Percentiles rank a stretch among this genome's conserved stretches.
Conservation (phyloP, 2,329 filamentous ascomycete genomes). For the Penicillium sp. region DNA sequence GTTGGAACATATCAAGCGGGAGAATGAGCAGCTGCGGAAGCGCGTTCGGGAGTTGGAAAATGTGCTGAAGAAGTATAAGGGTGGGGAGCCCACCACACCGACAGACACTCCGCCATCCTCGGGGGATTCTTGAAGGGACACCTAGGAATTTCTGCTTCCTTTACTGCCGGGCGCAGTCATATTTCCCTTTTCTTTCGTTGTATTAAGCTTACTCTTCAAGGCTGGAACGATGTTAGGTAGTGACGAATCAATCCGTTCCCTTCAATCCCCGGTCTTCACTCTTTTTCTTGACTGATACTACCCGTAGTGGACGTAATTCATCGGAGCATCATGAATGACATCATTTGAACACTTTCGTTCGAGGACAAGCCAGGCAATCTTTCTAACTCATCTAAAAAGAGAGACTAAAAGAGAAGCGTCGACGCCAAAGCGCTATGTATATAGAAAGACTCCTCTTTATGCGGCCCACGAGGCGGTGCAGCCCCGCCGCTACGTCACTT, state of each 20-base stretch:
- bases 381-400: too few relatives aligned
- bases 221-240: conserved; percentile 17
- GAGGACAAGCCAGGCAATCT: not conserved
- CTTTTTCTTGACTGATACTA: not conserved
- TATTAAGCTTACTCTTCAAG: conserved; percentile 7
- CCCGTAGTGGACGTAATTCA: too few relatives aligned
- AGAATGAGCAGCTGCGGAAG: conserved; percentile 49
- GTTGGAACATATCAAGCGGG: conserved; percentile 46
- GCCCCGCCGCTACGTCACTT: conserved; percentile 35
- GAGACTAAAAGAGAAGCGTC: too few relatives aligned
- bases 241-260: conserved; percentile 9
- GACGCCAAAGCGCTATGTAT: too few relatives aligned
- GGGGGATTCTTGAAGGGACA: not conserved
- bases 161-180: conserved; percentile 9
- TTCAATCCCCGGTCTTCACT: not conserved
- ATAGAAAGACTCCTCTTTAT: too few relatives aligned
- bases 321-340: too few relatives aligned
- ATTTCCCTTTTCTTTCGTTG: not conserved
- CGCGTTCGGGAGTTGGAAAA: conserved; percentile 49
- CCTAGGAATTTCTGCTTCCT: not conserved
- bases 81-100: not conserved
- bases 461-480: conserved; percentile 30
- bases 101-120: not conserved
- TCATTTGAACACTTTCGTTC: not conserved
- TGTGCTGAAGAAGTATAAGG: conserved; percentile 35